Evolutionary conservation across 371 early-diverging fungal genomes (phyloP), one percentile per base, ranked within the genome.

Genomic region (Zopfochytrium polystomum): DNA sequence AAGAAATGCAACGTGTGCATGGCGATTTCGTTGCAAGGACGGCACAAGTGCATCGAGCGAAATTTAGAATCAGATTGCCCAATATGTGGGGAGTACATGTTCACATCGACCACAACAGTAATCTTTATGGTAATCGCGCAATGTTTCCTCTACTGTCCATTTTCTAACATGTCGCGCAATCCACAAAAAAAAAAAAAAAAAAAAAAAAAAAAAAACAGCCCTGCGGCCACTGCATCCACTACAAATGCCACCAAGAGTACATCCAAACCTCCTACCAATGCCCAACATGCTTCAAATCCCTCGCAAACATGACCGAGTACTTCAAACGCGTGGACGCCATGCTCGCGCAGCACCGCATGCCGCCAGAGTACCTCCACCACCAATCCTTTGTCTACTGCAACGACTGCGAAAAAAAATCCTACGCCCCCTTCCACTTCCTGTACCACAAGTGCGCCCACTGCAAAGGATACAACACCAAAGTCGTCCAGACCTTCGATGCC

Each of bases 71-170:
- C 86, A 52, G 91, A 95, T 72, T 99, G 99, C 64, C 96, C 96
- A 0, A 95, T 99, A 52, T 99, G 99, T 75, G 92, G 93, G 35
- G 98, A 99, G 68, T 90, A 87, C 72, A 85, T 99, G 83, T 94
- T 94, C 62, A 94, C 92, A 0, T 78, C 80, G n/a, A 87, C 88
- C 0, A 83, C 84, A 7, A 86, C 83, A 2, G 88, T 91, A 0
- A 86, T 91, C n/a, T 90, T 90, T 59, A 91, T 93, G 92, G 90
- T 90, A 82, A 62, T 75, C 57, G 1, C 29, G 35, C 18, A 45
- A 18, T 27, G 20, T 51, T 60, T 56, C 20, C 1, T 18, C 58
- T 58, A 11, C 9, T 33, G 34, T 52, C 30, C 61, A n/a, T 30
- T 38, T 56, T n/a, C n/a, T n/a, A n/a, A n/a, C n/a, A n/a, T n/a